Conservation (phyloP, 1,139 yeast genomes). For the Hyphopichia khmerensis region DNA sequence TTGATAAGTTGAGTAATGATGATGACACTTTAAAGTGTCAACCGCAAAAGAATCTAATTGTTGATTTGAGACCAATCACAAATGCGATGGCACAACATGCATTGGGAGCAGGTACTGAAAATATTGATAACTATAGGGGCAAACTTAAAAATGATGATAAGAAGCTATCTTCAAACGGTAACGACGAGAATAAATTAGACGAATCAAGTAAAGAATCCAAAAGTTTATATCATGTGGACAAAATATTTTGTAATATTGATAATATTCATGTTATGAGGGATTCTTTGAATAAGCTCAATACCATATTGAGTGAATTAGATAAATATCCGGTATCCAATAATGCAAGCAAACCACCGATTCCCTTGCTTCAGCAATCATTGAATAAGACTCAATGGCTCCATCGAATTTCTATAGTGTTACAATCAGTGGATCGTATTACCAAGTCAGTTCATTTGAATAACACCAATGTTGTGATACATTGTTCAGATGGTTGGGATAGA, state of each 20-base stretch:
- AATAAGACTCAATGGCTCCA: slow-evolving; percentile 79
- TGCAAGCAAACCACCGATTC: slow-evolving; percentile 29
- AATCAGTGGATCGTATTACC: slow-evolving; percentile 75
- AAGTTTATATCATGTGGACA: slow-evolving; percentile 35
- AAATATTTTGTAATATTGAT: slow-evolving; percentile 86
- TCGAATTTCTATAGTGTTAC: slow-evolving; percentile 64
- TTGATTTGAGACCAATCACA: slow-evolving; percentile 88
- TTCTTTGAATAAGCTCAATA: slow-evolving; percentile 62
- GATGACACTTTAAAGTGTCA: slow-evolving; percentile 29
- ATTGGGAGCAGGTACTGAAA: slow-evolving; percentile 94
- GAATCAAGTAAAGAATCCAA: slow-evolving; percentile 1
- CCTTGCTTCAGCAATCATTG: slow-evolving; percentile 43
- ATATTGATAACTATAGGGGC: slow-evolving; percentile 76
- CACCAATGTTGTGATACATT: slow-evolving; percentile 83
- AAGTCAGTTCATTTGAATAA: slow-evolving; percentile 79
- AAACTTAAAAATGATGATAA: slow-evolving; percentile 9
- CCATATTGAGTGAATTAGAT: slow-evolving; percentile 70
- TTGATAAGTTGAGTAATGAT: slow-evolving; percentile 11
- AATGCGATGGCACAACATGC: slow-evolving; percentile 98
- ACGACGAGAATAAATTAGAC: slow-evolving; percentile 1
- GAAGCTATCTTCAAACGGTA: slow-evolving; percentile 2
- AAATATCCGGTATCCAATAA: slow-evolving; percentile 35
- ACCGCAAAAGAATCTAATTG: slow-evolving; percentile 66
- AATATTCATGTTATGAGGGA: slow-evolving; percentile 96
- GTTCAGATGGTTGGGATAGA: slow-evolving; percentile 99